Evolutionary conservation across 2,329 filamentous ascomycete genomes (phyloP), one percentile per base, ranked within the genome.

Genomic region (Colletotrichum zoysiae): DNA sequence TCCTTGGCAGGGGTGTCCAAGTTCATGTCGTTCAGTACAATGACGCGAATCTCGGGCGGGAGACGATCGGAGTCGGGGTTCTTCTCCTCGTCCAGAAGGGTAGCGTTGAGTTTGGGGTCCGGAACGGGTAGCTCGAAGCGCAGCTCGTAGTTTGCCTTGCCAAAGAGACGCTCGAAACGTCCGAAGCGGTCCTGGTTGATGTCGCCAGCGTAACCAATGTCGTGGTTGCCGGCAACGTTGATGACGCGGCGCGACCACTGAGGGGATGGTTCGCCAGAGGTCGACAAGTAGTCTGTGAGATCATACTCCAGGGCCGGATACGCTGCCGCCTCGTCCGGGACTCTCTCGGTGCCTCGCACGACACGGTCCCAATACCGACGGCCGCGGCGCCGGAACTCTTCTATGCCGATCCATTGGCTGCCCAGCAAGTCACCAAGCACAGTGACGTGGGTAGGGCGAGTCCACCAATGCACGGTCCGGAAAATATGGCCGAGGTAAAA

Each of bases 201-300:
- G 80, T 99, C 96, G 3, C 96, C 96, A 0, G 95, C 94, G 79
- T 99, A 99, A 44, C 96, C 96, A 78, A 99, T 91, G 80, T 99
- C 96, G 79, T 99, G 96, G 78, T 99, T 99, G 1, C 96, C 96
- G 0, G 91, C 95, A 35, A 98, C 90, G 76, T 97, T 97, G 79
- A 99, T 94, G 74, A 98, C 86, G 67, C 92, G 89, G 51, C 85
- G 87, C n/a, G 86, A 82, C 96, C 96, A 98, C 8, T 84, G 83
- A 5, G 50, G 5, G 14, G 70, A 71, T n/a, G 61, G 67, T 60
- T 85, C 80, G 9, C 84, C 78, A 7, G 80, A 80, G 1, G 79
- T 82, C 50, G 85, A 84, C 5, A 90, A 78, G 30, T 86, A 81
- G 4, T 87, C 87, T 0, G 86, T 79, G 7, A 89, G 75, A 1